Conservation (phyloP, 179 eudicot species). For the Spinacia oleracea region DNA sequence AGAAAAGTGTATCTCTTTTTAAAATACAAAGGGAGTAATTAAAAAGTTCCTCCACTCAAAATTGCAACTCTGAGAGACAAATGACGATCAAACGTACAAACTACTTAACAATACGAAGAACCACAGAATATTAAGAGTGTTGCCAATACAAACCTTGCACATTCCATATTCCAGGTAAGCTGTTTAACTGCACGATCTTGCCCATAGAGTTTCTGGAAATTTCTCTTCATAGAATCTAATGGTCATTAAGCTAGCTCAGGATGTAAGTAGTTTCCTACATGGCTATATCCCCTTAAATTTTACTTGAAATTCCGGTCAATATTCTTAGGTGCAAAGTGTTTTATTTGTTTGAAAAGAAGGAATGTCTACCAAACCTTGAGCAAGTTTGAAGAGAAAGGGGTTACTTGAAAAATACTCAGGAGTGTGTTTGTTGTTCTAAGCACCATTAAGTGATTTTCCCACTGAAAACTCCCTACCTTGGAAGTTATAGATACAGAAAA, state of each 20-base stretch:
- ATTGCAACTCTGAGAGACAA: constrained; percentile 8
- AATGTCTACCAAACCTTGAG: constrained; percentile 4
- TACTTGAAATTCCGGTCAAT: constrained; percentile 1
- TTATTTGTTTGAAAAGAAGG: constrained; percentile 5
- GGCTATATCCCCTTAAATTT: neutral
- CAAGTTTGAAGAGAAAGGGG: neutral
- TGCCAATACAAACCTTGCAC: constrained; percentile 31
- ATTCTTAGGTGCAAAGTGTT: neutral
- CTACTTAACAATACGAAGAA: constrained; percentile 5
- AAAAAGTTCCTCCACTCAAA: neutral
- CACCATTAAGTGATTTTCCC: neutral
- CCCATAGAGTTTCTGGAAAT: constrained; percentile 24
- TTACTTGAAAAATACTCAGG: neutral
- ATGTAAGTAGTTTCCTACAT: constrained; percentile 13
- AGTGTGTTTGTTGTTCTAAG: neutral
- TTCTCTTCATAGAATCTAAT: constrained; percentile 28
- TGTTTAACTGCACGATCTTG: constrained; percentile 24
- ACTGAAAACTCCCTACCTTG: neutral
- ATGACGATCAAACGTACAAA: constrained; percentile 1
- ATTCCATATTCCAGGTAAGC: constrained; percentile 17
- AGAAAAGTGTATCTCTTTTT: no score
- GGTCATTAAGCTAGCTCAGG: constrained; percentile 23
- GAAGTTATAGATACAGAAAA: neutral
- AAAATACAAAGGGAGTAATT: no score
- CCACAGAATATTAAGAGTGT: constrained; percentile 14